Evolutionary conservation across 257 asterid genomes (phyloP), one percentile per base, ranked within the genome.

Genomic region (Salvia splendens): DNA sequence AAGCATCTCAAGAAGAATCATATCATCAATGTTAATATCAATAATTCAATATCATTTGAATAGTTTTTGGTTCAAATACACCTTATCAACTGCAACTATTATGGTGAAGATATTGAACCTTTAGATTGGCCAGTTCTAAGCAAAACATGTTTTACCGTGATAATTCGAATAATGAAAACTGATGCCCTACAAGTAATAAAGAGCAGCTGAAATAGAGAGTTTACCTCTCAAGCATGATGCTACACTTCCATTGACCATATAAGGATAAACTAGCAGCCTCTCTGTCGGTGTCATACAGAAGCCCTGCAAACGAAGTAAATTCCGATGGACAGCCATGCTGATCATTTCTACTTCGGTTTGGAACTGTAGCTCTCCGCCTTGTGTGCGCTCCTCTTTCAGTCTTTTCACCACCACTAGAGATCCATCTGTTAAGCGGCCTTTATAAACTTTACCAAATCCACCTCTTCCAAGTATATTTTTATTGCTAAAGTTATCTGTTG

Each of bases 141-240:
- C 2, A 20, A 54, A 70, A 38, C 42, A 53, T 5, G 6, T 42
- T 20, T n/a, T 45, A 38, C 42, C 35, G 60, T 12, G 49, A 12
- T 46, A 52, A 10, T 45, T 1, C 24, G 20, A 68, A 8, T 20
- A 35, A 49, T 46, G 6, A 69, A 61, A 56, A 47, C 8, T 59
- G 57, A 67, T 51, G 43, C 57, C 66, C 41, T 12, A 20, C 4
- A 50, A 8, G 54, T 54, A 68, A 42, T 6, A 28, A 47, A 51
- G 30, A 33, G 42, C 51, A 48, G 43, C 54, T 38, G 59, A 52
- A 17, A 42, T 12, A 8, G 49, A 64, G 51, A 62, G 43, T 33
- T 1, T 84, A 89, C 98, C 98, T 83, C 98, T 89, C 72, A 92
- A 83, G 77, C 97, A 88, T 3, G 98, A 92, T 56, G 97, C 96